Evolutionary conservation across 768 basidiomycete genomes (phyloP), one percentile per base, ranked within the genome.

Genomic region (Termitomyces sp.): DNA sequence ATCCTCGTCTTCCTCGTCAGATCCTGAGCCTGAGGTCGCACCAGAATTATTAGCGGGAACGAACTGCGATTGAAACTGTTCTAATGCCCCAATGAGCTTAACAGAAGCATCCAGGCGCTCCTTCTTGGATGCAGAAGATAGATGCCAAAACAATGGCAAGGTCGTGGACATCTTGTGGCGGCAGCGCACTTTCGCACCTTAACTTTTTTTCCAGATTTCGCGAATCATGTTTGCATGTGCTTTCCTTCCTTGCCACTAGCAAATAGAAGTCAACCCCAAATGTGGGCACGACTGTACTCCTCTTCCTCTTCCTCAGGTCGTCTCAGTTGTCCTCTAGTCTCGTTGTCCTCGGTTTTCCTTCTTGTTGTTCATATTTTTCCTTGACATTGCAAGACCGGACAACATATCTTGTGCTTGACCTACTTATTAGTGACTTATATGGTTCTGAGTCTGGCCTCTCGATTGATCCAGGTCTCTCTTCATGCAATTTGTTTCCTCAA

Each of bases 111-210:
- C 85, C 38, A 96, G 68, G 9, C 95, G 87, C 61, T 92, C 87
- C 57, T 87, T 85, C 75, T 86, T 92, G 20, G 83, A 84, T 1
- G 84, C 76, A 2, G 91, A 92, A 16, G 95, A 95, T 55, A 98
- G 79, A 71, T 94, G 80, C 95, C 95, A 97, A 81, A 95, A 98
- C 36, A 97, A 81, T 14, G 93, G 90, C 57, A 98, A 84, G 36
- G 93, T 95, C 52, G 93, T 94, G 40, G 89, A 84, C 85, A 93
- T 91, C 62, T 67, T 61, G 61, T 58, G 55, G 48, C 53, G 55
- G 40, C 38, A 51, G 20, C 44, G 10, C 47, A 55, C 30, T 30
- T 57, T 7, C 46, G 43, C 50, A 20, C 46, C 6, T 12, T 38
- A 30, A 59, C 55, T 59, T 66, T 65, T 63, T 68, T 64, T 55